phyloP scores from a whole-genome alignment of 805 yeast genomes.

The Zygotorulaspora sp. region DNA sequence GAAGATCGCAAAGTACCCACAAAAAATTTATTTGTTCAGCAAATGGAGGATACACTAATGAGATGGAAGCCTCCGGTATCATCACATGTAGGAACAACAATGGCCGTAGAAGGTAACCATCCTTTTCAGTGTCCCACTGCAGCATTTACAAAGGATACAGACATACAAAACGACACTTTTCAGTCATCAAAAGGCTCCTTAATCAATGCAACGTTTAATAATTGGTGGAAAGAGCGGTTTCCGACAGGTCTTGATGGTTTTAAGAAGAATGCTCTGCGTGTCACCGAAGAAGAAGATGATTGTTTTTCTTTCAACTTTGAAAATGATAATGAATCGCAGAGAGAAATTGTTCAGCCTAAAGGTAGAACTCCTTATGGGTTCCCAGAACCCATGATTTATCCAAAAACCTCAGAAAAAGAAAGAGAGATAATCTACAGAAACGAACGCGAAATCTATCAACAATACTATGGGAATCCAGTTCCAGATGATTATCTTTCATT shows the following conservation, averaged over 20 bases:
- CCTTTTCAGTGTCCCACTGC: constrained; percentile 27
- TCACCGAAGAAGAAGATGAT: constrained; percentile 8
- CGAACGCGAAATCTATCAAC: constrained; percentile 10
- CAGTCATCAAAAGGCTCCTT: not conserved
- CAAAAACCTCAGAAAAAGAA: constrained; percentile 7
- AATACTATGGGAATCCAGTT: constrained; percentile 12
- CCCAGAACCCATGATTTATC: constrained; percentile 6
- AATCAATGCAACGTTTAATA: not conserved
- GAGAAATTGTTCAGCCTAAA: not conserved
- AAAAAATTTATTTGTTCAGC: constrained; percentile 16
- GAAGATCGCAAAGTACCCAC: constrained; percentile 17
- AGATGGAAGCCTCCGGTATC: constrained; percentile 30
- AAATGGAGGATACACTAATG: constrained; percentile 29
- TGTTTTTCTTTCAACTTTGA: constrained; percentile 6
- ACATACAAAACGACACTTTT: not conserved
- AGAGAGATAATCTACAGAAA: constrained; percentile 5
- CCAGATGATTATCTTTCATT: constrained; percentile 12
- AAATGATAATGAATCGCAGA: constrained; percentile 1
- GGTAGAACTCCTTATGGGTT: constrained; percentile 5
- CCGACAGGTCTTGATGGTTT: not conserved
- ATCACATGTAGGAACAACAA: constrained; percentile 23
- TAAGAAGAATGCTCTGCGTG: too few relatives aligned
- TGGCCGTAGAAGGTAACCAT: constrained; percentile 27
- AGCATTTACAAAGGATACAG: not conserved
- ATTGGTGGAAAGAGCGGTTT: constrained; percentile 4